Conservation (phyloP, 208 protist species). For the Trypanosomatidae sp. region DNA sequence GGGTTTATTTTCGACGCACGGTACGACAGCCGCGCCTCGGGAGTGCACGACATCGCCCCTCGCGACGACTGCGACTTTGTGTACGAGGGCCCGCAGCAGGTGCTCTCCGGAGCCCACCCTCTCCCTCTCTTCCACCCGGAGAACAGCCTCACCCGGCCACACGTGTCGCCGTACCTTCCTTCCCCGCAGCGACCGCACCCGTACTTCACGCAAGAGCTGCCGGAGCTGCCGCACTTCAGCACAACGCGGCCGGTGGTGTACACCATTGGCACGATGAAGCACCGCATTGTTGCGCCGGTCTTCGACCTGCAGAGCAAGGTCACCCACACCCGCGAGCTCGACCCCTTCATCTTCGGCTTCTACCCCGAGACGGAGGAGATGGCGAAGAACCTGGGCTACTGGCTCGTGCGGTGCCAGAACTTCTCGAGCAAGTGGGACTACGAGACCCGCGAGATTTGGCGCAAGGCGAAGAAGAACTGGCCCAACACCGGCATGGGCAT, state of each 20-base stretch:
- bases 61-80: slow-evolving; percentile 77
- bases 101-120: slow-evolving; percentile 81
- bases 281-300: slow-evolving; percentile 85
- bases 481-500: slow-evolving; percentile 91
- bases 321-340: slow-evolving; percentile 86
- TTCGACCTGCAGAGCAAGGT: slow-evolving; percentile 76
- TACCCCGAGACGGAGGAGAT: slow-evolving; percentile 83
- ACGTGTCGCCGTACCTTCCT: slow-evolving; percentile 84
- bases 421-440: slow-evolving; percentile 90
- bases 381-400: slow-evolving; percentile 80
- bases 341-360: slow-evolving; percentile 91
- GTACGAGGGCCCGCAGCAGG: slow-evolving; percentile 67
- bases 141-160: slow-evolving; percentile 76
- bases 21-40: slow-evolving; percentile 77
- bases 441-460: slow-evolving; percentile 88
- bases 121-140: slow-evolving; percentile 78
- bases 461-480: slow-evolving; percentile 91
- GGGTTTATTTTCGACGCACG: slow-evolving; percentile 58
- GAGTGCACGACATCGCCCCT: slow-evolving; percentile 82
- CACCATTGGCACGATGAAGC: slow-evolving; percentile 81
- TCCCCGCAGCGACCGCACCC: slow-evolving; percentile 83
- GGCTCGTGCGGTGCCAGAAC: slow-evolving; percentile 87
- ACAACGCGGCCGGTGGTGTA: slow-evolving; percentile 84
- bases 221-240: slow-evolving; percentile 82
- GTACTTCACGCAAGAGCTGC: slow-evolving; percentile 77